Evolutionary conservation across 176 grass and related monocot species (phyloP).

Genomic region (Oryza coarctata): DNA sequence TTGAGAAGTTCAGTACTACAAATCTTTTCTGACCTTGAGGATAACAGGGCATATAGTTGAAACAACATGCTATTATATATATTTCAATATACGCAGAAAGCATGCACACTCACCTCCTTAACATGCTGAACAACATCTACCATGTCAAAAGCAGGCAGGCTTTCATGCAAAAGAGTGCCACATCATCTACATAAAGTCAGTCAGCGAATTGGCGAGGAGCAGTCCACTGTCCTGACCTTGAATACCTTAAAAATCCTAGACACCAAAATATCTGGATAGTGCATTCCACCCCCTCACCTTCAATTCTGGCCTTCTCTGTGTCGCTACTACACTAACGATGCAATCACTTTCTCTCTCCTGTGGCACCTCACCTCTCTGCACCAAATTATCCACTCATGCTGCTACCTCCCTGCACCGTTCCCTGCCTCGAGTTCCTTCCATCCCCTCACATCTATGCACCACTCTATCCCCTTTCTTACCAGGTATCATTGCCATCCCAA

Average conservation of each 20-base stretch:
- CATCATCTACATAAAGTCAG: background rate
- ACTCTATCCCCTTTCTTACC: background rate
- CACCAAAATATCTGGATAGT: background rate
- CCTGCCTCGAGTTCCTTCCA: no score
- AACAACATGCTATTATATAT: background rate
- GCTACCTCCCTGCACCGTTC: background rate
- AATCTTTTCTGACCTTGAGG: background rate
- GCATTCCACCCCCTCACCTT: background rate
- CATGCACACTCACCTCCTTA: background rate
- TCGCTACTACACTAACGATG: background rate
- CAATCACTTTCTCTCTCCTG: background rate
- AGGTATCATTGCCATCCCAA: background rate
- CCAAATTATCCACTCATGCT: background rate
- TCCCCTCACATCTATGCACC: background rate
- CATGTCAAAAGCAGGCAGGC: background rate
- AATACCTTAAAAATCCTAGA: background rate
- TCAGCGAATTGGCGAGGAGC: background rate
- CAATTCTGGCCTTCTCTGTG: background rate
- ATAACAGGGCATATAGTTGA: constrained; percentile 10
- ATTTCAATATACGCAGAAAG: background rate
- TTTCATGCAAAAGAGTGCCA: background rate
- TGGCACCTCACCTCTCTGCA: background rate
- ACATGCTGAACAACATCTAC: constrained; percentile 19
- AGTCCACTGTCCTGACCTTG: background rate
- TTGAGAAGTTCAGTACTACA: constrained; percentile 11